Evolutionary conservation across 148 eudicot species (phyloP).

Genomic region (Camellia japonica): DNA sequence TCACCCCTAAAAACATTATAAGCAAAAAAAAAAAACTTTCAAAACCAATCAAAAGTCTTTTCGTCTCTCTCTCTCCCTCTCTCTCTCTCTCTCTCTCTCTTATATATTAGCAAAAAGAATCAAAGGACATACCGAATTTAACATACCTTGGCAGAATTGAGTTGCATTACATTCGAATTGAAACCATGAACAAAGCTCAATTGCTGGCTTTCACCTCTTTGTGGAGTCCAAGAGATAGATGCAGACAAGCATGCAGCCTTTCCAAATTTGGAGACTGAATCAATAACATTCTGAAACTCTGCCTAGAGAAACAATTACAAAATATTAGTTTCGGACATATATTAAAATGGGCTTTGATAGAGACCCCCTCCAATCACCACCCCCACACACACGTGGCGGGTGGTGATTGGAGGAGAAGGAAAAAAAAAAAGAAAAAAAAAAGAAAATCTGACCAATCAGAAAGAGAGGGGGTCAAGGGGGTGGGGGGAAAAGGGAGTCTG

Average conservation of each 20-base stretch:
- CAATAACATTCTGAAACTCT: slow-evolving; percentile 85
- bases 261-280: slow-evolving; percentile 69
- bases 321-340: neutral
- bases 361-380: no score
- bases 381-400: no score
- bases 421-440: no score
- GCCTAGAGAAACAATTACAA: slow-evolving; percentile 46
- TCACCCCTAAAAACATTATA: no score
- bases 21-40: no score
- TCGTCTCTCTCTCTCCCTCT: neutral
- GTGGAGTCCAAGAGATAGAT: slow-evolving; percentile 83
- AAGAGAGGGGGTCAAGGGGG: no score
- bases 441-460: no score
- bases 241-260: slow-evolving; percentile 72
- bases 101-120: neutral
- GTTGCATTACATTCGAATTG: slow-evolving; percentile 57
- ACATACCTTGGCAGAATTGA: slow-evolving; percentile 79
- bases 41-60: no score
- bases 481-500: no score
- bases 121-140: slow-evolving; percentile 3
- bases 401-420: no score
- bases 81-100: slow-evolving; percentile 1
- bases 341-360: neutral
- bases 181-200: slow-evolving; percentile 85
- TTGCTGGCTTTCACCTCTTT: slow-evolving; percentile 63